phyloP scores from a whole-genome alignment of 2,329 filamentous ascomycete genomes.

The Akanthomyces dipterigenus region DNA sequence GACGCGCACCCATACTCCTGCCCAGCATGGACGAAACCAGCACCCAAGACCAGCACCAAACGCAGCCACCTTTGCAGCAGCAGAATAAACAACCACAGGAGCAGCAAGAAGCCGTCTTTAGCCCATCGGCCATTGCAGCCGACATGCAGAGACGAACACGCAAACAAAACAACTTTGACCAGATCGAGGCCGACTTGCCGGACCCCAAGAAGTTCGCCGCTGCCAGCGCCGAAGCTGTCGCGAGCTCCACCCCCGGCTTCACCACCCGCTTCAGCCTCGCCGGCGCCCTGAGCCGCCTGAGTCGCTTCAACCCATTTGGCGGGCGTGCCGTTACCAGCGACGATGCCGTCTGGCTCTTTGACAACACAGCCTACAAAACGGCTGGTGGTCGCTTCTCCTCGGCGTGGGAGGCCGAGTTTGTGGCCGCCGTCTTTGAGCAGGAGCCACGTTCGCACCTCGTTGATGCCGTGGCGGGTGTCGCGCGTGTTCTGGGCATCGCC shows the following conservation, averaged over 20 bases:
- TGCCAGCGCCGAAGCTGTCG: conserved; percentile 13
- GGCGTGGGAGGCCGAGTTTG: conserved; percentile 74
- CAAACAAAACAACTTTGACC: conserved; percentile 32
- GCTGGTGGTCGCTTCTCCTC: conserved; percentile 27
- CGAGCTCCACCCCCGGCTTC: not conserved
- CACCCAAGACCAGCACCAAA: not conserved
- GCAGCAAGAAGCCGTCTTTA: conserved; percentile 1
- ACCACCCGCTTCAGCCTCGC: conserved; percentile 25
- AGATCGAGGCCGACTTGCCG: conserved; percentile 37
- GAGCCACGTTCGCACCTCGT: conserved; percentile 61
- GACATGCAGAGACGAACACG: conserved; percentile 22
- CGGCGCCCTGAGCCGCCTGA: conserved; percentile 43
- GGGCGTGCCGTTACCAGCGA: conserved; percentile 48
- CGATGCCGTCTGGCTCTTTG: conserved; percentile 80
- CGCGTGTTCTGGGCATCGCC: conserved; percentile 60
- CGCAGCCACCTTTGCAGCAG: not conserved
- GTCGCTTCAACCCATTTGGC: conserved; percentile 49
- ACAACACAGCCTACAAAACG: conserved; percentile 74
- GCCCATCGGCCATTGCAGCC: conserved; percentile 12
- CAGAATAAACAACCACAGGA: not conserved
- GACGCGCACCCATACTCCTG: not conserved
- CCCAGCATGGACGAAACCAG: conserved; percentile 2
- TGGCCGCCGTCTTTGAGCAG: conserved; percentile 73
- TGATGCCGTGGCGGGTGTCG: conserved; percentile 62
- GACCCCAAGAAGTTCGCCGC: conserved; percentile 25